Conservation (phyloP, 2,329 filamentous ascomycete species). For the Talaromyces sp. region DNA sequence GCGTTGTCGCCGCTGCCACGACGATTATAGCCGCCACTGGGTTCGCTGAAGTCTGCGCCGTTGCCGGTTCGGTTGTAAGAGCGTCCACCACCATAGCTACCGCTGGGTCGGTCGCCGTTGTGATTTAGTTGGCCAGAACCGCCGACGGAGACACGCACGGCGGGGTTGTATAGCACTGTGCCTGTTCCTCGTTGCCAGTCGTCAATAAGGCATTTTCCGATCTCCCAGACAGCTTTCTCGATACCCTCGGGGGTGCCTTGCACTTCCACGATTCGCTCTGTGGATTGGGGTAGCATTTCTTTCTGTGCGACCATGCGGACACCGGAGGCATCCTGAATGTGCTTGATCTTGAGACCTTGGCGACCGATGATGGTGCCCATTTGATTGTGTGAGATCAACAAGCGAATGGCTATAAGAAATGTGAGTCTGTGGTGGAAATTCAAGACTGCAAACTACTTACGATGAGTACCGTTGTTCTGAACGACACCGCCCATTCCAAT, state of each 20-base stretch:
- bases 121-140: conserved; percentile 55
- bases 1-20: conserved; percentile 81
- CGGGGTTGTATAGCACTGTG: conserved; percentile 95
- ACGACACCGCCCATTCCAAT: conserved; percentile 95
- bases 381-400: conserved; percentile 98
- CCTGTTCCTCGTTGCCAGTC: conserved; percentile 97
- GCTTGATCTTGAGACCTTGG: conserved; percentile 97
- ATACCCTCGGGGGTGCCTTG: conserved; percentile 94
- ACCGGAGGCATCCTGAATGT: conserved; percentile 94
- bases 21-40: conserved; percentile 68
- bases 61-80: conserved; percentile 92
- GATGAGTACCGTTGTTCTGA: conserved; percentile 85
- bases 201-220: conserved; percentile 96
- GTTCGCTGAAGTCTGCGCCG: conserved; percentile 94
- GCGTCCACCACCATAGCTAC: conserved; percentile 55
- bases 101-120: conserved; percentile 39
- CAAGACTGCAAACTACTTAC: conserved; percentile 58
- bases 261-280: conserved; percentile 94
- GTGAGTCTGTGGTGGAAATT: background rate
- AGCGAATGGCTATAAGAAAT: conserved; percentile 67
- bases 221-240: conserved; percentile 96
- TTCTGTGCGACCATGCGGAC: conserved; percentile 99
- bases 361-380: conserved; percentile 99
- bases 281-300: conserved; percentile 98
- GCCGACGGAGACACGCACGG: conserved; percentile 75